phyloP scores from a whole-genome alignment of 768 basidiomycete genomes.

The Cantharellus anzutake region DNA sequence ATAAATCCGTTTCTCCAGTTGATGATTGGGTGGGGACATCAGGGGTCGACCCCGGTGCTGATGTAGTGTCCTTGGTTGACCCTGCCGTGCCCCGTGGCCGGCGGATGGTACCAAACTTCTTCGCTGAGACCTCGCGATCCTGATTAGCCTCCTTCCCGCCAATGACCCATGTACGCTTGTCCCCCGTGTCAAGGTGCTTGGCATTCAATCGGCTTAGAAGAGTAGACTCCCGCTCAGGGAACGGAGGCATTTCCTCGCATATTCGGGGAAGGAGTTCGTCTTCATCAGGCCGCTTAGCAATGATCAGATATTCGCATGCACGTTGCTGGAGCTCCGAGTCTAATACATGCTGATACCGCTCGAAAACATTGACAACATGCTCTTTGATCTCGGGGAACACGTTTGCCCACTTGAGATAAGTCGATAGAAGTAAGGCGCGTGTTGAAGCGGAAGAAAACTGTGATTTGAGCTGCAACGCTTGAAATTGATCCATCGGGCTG shows the following conservation, averaged over 20 bases:
- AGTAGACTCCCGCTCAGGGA: constrained; percentile 86
- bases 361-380: constrained; percentile 85
- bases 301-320: constrained; percentile 89
- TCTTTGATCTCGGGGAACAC: constrained; percentile 97
- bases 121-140: constrained; percentile 42
- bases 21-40: not conserved
- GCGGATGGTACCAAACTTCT: constrained; percentile 4
- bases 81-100: constrained; percentile 8
- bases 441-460: constrained; percentile 88
- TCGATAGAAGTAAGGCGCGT: constrained; percentile 79
- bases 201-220: constrained; percentile 71
- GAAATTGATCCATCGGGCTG: constrained; percentile 88
- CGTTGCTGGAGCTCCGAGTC: constrained; percentile 96
- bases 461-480: constrained; percentile 80
- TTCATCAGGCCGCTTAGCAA: constrained; percentile 69
- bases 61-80: constrained; percentile 17
- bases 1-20: constrained; percentile 25
- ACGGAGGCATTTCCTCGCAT: constrained; percentile 98
- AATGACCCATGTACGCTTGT: constrained; percentile 88
- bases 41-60: not conserved
- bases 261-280: constrained; percentile 87
- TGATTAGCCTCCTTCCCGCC: constrained; percentile 86
- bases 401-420: constrained; percentile 99
- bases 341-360: constrained; percentile 91
- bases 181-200: constrained; percentile 83